Conservation (phyloP, 2,329 filamentous ascomycete species). For the Paracoccidioides brasiliensis region DNA sequence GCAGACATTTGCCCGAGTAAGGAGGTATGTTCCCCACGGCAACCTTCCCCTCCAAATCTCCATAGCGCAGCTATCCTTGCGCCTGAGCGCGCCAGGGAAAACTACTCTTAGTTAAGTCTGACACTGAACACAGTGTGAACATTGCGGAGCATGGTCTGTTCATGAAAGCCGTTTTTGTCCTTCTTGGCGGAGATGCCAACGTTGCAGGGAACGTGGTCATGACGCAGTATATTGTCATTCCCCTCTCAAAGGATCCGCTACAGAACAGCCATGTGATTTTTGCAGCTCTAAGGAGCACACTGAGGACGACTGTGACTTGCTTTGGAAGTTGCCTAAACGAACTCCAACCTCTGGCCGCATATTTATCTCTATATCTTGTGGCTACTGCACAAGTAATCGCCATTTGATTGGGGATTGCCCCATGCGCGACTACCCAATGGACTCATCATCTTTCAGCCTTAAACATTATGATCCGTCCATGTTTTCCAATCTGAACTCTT, state of each 20-base stretch:
- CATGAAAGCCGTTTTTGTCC: constrained; percentile 31
- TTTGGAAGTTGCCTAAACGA: constrained; percentile 39
- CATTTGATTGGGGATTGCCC: constrained; percentile 36
- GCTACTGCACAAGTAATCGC: constrained; percentile 29
- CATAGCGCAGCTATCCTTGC: background rate
- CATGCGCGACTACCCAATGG: constrained; percentile 15
- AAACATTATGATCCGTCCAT: constrained; percentile 23
- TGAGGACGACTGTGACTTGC: constrained; percentile 46
- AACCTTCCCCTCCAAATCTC: background rate
- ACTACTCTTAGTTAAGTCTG: background rate
- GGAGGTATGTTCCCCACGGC: constrained; percentile 21
- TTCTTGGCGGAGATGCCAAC: constrained; percentile 31
- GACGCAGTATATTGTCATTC: constrained; percentile 39
- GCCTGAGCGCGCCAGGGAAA: background rate
- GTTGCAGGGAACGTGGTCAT: constrained; percentile 54
- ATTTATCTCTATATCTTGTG: constrained; percentile 32
- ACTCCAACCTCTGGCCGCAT: constrained; percentile 18
- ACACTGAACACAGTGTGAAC: constrained; percentile 22
- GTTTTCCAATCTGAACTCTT: constrained; percentile 28
- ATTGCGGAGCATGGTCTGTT: constrained; percentile 30
- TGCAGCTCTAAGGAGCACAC: constrained; percentile 46
- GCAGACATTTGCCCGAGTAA: constrained; percentile 30
- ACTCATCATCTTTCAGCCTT: constrained; percentile 28
- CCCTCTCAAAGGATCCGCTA: constrained; percentile 43
- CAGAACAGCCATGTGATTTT: constrained; percentile 44